Percentiles rank a stretch among this genome's conserved stretches.
phyloP scores from a whole-genome alignment of 495 filamentous ascomycete species.

The Acidomyces sp. region DNA sequence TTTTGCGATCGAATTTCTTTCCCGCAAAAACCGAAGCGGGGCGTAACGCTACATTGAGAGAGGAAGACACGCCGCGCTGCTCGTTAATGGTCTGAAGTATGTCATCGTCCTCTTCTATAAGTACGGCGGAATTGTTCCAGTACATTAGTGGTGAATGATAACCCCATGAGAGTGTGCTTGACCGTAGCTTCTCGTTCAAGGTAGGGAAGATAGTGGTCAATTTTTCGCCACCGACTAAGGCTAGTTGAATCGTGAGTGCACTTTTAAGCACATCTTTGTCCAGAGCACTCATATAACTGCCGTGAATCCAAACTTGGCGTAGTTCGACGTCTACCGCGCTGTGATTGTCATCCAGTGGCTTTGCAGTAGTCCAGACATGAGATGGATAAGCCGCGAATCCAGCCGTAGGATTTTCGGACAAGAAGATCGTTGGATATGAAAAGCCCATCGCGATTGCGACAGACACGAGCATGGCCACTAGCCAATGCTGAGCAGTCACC shows the following conservation, averaged over 20 bases:
- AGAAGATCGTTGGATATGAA: constrained; percentile 53
- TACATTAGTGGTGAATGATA: constrained; percentile 65
- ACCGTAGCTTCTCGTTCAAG: constrained; percentile 14
- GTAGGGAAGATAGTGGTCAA: constrained; percentile 10
- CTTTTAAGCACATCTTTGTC: constrained; percentile 45
- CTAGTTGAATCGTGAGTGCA: constrained; percentile 47
- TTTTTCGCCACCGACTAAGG: constrained; percentile 13
- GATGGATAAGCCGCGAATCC: constrained; percentile 51
- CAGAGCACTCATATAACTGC: constrained; percentile 57
- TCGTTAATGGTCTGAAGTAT: constrained; percentile 52
- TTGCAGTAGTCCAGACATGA: constrained; percentile 64
- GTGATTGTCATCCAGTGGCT: constrained; percentile 36
- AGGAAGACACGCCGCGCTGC: constrained; percentile 36
- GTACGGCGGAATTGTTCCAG: constrained; percentile 49
- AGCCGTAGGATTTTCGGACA: constrained; percentile 43
- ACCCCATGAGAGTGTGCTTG: constrained; percentile 24
- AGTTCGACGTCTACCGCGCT: constrained; percentile 35
- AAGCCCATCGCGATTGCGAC: constrained; percentile 48
- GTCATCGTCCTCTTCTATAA: constrained; percentile 43
- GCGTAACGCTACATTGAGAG: constrained; percentile 53
- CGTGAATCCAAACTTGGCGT: constrained; percentile 40
- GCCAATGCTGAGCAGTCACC: constrained; percentile 51
- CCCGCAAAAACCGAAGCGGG: constrained; percentile 65
- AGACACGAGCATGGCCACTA: constrained; percentile 50
- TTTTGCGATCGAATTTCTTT: constrained; percentile 49